phyloP scores from a whole-genome alignment of 495 filamentous ascomycete species.

The Penicillium paradoxum region DNA sequence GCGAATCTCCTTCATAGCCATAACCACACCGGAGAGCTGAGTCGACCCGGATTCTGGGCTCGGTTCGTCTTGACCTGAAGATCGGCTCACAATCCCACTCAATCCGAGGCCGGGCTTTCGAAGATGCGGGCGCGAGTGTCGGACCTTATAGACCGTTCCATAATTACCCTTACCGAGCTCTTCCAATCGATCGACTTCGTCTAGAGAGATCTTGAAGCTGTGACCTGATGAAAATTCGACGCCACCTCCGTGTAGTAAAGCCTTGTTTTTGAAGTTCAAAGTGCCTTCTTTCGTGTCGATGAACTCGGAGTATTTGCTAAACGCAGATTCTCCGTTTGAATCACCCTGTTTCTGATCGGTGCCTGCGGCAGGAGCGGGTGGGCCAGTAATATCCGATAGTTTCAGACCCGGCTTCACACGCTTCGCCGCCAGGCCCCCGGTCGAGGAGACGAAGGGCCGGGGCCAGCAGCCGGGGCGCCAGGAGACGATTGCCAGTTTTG shows the following conservation, averaged over 20 bases:
- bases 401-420: conserved; percentile 49
- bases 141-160: conserved; percentile 94
- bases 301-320: conserved; percentile 88
- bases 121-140: conserved; percentile 73
- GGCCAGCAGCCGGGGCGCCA: conserved; percentile 24
- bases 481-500: conserved; percentile 52
- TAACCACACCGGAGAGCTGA: conserved; percentile 64
- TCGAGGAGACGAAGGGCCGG: conserved; percentile 33
- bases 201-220: conserved; percentile 89
- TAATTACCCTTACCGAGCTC: conserved; percentile 98
- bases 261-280: conserved; percentile 89
- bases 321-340: conserved; percentile 52
- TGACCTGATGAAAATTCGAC: conserved; percentile 88
- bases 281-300: conserved; percentile 90
- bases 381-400: conserved; percentile 45
- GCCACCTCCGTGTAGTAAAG: conserved; percentile 77
- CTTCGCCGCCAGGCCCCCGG: conserved; percentile 51
- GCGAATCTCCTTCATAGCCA: conserved; percentile 99
- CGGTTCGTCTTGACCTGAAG: conserved; percentile 27
- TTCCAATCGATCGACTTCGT: conserved; percentile 91
- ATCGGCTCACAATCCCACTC: conserved; percentile 50
- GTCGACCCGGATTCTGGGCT: conserved; percentile 21
- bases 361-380: conserved; percentile 22
- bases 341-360: conserved; percentile 14
- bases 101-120: conserved; percentile 77